Evolutionary conservation across 2,329 filamentous ascomycete species (phyloP), one percentile per base, ranked within the genome.

Genomic region (Fusarium sp.): DNA sequence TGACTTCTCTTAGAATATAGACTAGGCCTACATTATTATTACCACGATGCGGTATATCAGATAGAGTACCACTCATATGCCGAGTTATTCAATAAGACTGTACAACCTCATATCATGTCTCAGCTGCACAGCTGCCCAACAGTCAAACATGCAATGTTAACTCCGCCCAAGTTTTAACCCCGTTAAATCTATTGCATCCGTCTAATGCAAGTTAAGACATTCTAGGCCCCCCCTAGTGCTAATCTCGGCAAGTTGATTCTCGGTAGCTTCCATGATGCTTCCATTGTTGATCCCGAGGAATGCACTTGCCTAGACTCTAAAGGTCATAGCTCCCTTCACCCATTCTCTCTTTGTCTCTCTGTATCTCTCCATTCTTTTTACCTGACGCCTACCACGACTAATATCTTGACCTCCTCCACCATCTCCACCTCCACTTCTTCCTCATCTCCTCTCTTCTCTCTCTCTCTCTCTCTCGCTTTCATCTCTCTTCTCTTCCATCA

Each of bases 211-310:
- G 17, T 14, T 41, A 42, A 48, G 27, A 42, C 41, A 20, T 44
- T 60, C 48, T 18, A 42, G 5, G 53, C 35, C 15, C 18, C 35
- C 60, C 35, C 61, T 32, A 32, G 49, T 44, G 13, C 41, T 58
- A 67, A 67, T 67, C 64, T 67, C 64, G 64, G 63, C 64, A 67
- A 30, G 45, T 48, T 56, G 40, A 30, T 67, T 67, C 63, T 56
- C 38, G 52, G n/a, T 35, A 42, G 48, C 56, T 67, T 67, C 64
- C 56, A 67, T 67, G 56, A 67, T 46, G 41, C 32, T 67, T 67
- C 64, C 41, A 67, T 65, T 50, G 38, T 56, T 67, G 64, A 67
- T 67, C 42, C 10, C 8, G 4, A 41, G 57, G 26, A 67, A 55
- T 33, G 54, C 32, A 48, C 26, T 35, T 37, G 46, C 7, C 41